These are phyloP conservation scores for Nyssa sinensis DNA, from an alignment of 148 eudicot species.

Conservation along the genomic window DNA sequence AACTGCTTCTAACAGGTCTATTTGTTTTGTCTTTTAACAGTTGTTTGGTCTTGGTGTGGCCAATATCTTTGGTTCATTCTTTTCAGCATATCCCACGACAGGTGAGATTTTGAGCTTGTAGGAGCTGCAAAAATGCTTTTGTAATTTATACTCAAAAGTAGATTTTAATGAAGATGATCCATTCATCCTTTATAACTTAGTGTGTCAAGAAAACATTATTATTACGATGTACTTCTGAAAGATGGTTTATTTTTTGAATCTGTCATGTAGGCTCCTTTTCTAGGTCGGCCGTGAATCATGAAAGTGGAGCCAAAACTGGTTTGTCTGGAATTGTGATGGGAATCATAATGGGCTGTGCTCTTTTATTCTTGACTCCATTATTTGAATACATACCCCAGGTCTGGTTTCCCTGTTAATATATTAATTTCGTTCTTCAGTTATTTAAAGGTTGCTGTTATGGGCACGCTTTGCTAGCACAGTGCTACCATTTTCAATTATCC, in stretches of 20 bases:
- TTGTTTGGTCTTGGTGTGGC: slow-evolving; percentile 99
- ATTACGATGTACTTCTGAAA: slow-evolving; percentile 14
- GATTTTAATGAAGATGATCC: not conserved
- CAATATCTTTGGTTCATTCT: slow-evolving; percentile 84
- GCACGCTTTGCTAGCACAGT: not conserved
- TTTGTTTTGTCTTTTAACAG: slow-evolving; percentile 40
- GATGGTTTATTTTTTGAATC: not conserved
- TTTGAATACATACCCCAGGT: slow-evolving; percentile 97
- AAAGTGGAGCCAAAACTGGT: slow-evolving; percentile 99
- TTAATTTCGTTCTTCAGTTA: not conserved
- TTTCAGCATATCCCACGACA: slow-evolving; percentile 88
- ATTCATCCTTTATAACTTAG: not conserved
- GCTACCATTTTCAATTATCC: slow-evolving; percentile 3
- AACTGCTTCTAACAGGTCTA: not conserved
- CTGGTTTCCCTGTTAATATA: slow-evolving; percentile 12
- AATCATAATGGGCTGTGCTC: slow-evolving; percentile 78
- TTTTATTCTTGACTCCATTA: slow-evolving; percentile 81
- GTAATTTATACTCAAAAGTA: not conserved
- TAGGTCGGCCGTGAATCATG: slow-evolving; percentile 97
- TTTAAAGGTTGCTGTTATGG: not conserved
- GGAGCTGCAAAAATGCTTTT: slow-evolving; percentile 4
- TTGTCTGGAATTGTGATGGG: slow-evolving; percentile 84
- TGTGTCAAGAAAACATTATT: slow-evolving; percentile 8
- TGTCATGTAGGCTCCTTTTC: slow-evolving; percentile 80
- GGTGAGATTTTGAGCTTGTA: slow-evolving; percentile 41